Conservation (phyloP, 2,329 filamentous ascomycete species). For the Graphilbum ipis-grandicollis region DNA sequence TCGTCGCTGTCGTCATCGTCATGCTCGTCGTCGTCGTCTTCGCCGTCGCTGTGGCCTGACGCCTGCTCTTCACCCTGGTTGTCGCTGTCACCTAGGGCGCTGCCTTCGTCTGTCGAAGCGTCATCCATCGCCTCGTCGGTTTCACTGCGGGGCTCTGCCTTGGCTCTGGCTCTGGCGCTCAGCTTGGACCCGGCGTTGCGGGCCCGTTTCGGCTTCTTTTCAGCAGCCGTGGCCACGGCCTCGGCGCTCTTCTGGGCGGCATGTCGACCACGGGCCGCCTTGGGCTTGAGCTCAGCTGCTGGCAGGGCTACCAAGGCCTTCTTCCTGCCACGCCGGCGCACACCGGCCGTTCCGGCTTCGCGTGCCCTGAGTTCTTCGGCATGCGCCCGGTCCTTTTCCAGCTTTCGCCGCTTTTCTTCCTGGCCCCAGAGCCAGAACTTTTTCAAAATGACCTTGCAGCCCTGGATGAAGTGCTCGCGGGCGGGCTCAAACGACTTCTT, state of each 20-base stretch:
- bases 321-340: not conserved
- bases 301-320: slow-evolving; percentile 3
- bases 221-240: not conserved
- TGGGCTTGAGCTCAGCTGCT: not conserved
- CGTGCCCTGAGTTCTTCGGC: slow-evolving; percentile 27
- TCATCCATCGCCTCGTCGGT: slow-evolving; percentile 3
- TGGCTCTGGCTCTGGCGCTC: no score
- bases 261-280: not conserved
- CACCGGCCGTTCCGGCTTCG: slow-evolving; percentile 4
- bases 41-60: slow-evolving; percentile 13
- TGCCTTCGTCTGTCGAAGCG: slow-evolving; percentile 15
- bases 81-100: slow-evolving; percentile 3
- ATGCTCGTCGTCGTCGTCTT: slow-evolving; percentile 5
- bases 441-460: slow-evolving; percentile 64
- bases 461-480: slow-evolving; percentile 65
- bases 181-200: no score
- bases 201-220: not conserved
- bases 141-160: no score
- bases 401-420: slow-evolving; percentile 70
- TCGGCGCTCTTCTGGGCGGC: slow-evolving; percentile 3
- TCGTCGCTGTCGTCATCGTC: slow-evolving; percentile 1
- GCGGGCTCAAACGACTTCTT: slow-evolving; percentile 80
- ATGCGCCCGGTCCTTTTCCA: slow-evolving; percentile 51
- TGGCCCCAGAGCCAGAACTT: slow-evolving; percentile 82
- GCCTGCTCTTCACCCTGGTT: slow-evolving; percentile 11